Evolutionary conservation across 1,284 basidiomycete genomes (phyloP).

Genomic region (Apiotrichum sp.): DNA sequence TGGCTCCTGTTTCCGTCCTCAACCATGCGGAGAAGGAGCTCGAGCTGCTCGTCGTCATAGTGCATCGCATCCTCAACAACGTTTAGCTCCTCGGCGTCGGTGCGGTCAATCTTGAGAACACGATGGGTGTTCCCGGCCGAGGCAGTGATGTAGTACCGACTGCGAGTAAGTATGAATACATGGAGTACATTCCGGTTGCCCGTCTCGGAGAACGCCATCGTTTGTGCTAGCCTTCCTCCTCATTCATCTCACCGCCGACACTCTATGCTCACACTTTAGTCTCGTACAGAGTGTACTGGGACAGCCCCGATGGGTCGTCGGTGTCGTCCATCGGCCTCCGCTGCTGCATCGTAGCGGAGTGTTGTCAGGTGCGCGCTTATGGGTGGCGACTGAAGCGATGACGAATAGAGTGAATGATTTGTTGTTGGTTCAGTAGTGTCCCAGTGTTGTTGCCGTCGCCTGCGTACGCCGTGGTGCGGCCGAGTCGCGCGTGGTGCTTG

Average conservation of each 20-base stretch:
- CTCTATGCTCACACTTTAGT: constrained; percentile 55
- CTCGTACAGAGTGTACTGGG: constrained; percentile 88
- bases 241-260: too few species aligned
- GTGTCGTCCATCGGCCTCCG: constrained; percentile 18
- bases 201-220: too few species aligned
- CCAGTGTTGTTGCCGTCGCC: too few species aligned
- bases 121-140: constrained; percentile 60
- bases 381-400: too few species aligned
- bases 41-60: constrained; percentile 84
- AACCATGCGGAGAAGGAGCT: constrained; percentile 83
- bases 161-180: constrained; percentile 15
- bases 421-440: too few species aligned
- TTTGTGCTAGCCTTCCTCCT: too few species aligned
- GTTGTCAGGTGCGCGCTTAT: not conserved
- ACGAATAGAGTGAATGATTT: too few species aligned
- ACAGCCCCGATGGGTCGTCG: constrained; percentile 43
- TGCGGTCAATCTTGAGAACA: constrained; percentile 86
- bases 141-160: constrained; percentile 79
- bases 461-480: too few species aligned
- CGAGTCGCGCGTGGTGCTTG: too few species aligned
- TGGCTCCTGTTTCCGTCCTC: constrained; percentile 85
- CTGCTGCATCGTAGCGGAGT: constrained; percentile 2
- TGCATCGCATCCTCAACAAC: constrained; percentile 80
- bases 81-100: constrained; percentile 62
- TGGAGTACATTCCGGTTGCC: too few species aligned